Base-by-base conservation (phyloP, 345 rosid genomes). In the Moricandia arvensis region DNA sequence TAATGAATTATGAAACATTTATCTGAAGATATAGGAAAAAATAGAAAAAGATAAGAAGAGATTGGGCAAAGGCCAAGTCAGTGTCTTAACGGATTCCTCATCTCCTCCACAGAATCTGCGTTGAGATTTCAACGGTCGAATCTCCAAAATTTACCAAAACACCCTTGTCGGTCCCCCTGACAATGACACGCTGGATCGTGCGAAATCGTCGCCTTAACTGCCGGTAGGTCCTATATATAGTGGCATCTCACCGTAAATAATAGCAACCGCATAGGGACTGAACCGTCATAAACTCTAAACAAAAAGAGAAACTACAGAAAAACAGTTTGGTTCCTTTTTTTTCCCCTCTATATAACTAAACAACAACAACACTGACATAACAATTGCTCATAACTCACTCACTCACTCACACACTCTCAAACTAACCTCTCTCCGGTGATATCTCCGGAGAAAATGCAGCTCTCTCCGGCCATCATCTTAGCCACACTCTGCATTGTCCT, bases 141-240 rank as follows among this genome's bases (percentile, higher is more conserved):
- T 65, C 62, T 71, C 4, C 0, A 1, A n/a, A 71, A 41, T 8
- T 58, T 8, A 77, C 76, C 60, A 12, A 71, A 83, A 59, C 6
- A 76, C 74, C 88, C 37, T 12, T 47, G 33, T 41, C 26, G 80
- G 60, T 63, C 75, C 75, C 75, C 65, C 80, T 75, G 79, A 75
- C 79, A 68, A 30, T 55, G 29, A 69, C 80, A 63, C 71, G 59
- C 59, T 65, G 80, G 73, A 78, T 73, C 62, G 74, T 8, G 89
- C 90, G 90, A 77, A 77, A 77, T 77, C 87, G 83, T 86, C 93
- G 92, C 93, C 90, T 81, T 29, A 29, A 29, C 31, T 29, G 31
- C 31, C 31, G 31, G 31, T 29, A 79, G 93, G 86, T 21, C 70
- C 9, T 2, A 55, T 17, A 16, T 29, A 0, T 1, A 79, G 77